Evolutionary conservation across 306 rosid genomes (phyloP).

Genomic region (Lathyrus sativus): DNA sequence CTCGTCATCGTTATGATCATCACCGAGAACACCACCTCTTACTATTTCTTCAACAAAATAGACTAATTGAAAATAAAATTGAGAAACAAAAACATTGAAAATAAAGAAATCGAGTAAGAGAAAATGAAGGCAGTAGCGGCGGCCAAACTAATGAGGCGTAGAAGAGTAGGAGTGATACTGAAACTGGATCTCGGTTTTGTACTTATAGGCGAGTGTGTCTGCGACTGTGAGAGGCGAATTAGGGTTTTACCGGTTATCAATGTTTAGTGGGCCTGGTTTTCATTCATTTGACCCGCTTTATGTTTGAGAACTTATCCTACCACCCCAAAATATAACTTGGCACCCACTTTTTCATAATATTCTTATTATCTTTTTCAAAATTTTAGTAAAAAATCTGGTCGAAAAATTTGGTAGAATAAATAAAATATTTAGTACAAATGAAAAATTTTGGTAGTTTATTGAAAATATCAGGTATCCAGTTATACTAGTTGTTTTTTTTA

Average conservation of each 20-base stretch:
- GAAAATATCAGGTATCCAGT: no score
- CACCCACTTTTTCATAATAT: no score
- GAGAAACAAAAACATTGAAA: neutral
- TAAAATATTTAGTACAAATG: no score
- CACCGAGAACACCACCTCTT: conserved; percentile 59
- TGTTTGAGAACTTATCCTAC: no score
- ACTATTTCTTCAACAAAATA: neutral
- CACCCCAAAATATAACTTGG: no score
- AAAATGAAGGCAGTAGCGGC: neutral
- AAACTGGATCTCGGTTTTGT: neutral
- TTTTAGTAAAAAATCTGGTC: no score
- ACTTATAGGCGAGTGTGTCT: conserved; percentile 35
- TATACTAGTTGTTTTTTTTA: no score
- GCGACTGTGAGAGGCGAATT: neutral
- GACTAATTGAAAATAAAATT: neutral
- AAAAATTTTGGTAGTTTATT: no score
- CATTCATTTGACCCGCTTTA: no score
- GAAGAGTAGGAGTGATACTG: neutral
- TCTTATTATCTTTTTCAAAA: no score
- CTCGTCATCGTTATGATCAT: conserved; percentile 87
- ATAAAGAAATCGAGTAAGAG: neutral
- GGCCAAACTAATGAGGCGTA: neutral
- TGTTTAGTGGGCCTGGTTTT: neutral
- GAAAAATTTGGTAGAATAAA: no score
- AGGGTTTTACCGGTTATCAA: conserved; percentile 27